phyloP scores from a whole-genome alignment of 2,329 filamentous ascomycete species.

The Trichocomaceae sp. region DNA sequence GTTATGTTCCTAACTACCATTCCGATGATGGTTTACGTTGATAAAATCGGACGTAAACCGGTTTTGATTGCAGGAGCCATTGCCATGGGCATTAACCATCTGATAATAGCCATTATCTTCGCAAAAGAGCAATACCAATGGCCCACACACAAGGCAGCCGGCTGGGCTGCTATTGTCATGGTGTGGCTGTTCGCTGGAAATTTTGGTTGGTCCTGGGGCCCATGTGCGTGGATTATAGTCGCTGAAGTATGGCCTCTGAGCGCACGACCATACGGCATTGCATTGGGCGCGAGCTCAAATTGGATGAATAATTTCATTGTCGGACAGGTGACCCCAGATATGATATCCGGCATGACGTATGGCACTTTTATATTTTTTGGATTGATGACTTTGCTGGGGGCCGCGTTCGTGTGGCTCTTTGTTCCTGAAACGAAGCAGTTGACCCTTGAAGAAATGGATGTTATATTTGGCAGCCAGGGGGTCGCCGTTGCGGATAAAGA shows the following conservation, averaged over 20 bases:
- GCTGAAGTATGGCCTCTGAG: conserved; percentile 69
- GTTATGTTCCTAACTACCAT: conserved; percentile 18
- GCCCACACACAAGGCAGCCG: conserved; percentile 50
- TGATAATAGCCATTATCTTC: conserved; percentile 62
- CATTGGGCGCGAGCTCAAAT: conserved; percentile 58
- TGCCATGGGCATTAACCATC: conserved; percentile 61
- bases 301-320: conserved; percentile 57
- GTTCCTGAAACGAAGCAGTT: conserved; percentile 48
- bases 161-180: conserved; percentile 56
- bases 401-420: conserved; percentile 31
- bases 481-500: conserved; percentile 41
- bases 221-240: conserved; percentile 67
- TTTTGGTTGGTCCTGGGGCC: conserved; percentile 68
- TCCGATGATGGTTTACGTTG: conserved; percentile 29
- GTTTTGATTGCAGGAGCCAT: conserved; percentile 46
- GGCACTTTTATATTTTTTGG: conserved; percentile 48
- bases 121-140: conserved; percentile 57
- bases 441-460: conserved; percentile 55
- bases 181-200: conserved; percentile 64
- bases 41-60: conserved; percentile 27
- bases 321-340: conserved; percentile 63
- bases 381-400: conserved; percentile 31
- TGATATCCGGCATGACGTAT: conserved; percentile 58
- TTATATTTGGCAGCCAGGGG: conserved; percentile 35
- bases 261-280: conserved; percentile 63